Base-by-base conservation (phyloP, 2,329 filamentous ascomycete genomes). In the Ceratocystis harringtonii region DNA sequence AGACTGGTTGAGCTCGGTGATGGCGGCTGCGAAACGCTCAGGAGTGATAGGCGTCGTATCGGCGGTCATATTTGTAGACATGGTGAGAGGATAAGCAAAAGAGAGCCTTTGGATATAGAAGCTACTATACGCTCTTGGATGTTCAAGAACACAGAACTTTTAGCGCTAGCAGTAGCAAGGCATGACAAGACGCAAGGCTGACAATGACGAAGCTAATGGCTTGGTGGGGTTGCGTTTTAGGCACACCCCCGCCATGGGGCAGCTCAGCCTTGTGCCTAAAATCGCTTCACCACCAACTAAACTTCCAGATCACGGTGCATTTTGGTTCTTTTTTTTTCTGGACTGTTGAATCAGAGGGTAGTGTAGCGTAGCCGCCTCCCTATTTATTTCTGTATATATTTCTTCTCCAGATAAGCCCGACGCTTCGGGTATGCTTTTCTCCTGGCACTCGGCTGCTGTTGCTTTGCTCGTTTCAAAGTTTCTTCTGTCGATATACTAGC, bases 1-100 rank as follows among this genome's bases (percentile, higher is more conserved):
- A 68, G 81, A 79, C 69, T 86, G 73, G 50, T 87, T 82, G 65
- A 92, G 84, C 68, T 85, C 82, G 69, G 80, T 78, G 69, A 92
- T 79, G 28, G 88, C 88, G 68, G 79, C 77, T 71, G 85, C 83
- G 77, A 89, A 90, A 72, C 81, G 81, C 19, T 78, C 73, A 30
- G 84, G 77, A 58, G 80, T 75, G 72, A 89, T 89, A 67, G 86
- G 86, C 10, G 73, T 71, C 5, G 84, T 74, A 70, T 83, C 80
- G 66, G 82, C 78, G n/a, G 85, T 86, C 84, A 88, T 87, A 68
- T 65, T 67, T 12, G 62, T 64, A 41, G 60, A 44, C 43, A 60
- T 63, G 19, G 32, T 57, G 15, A 6, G 15, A 6, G 4, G 55
- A 22, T 17, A 5, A 22, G 8, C 3, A 50, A 12, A 50, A 19